A percentile compares a stretch with the other conserved stretches of the same genome.
phyloP scores from a whole-genome alignment of 106 monocot species.

The Dendrobium nobile region DNA sequence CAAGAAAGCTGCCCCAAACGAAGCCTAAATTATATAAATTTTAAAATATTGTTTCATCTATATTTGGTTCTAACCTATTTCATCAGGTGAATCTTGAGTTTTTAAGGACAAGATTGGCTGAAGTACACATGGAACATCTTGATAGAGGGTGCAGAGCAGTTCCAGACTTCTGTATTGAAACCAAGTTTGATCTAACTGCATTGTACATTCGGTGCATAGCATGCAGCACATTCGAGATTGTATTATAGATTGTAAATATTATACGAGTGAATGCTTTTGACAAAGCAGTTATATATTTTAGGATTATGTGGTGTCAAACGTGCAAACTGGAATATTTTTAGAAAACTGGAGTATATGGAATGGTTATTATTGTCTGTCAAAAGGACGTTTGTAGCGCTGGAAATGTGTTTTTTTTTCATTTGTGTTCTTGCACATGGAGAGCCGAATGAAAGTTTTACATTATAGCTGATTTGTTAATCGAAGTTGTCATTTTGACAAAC shows the following conservation, averaged over 20 bases:
- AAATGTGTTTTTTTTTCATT: too few relatives aligned
- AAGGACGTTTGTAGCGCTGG: too few relatives aligned
- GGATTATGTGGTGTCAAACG: too few relatives aligned
- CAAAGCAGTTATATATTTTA: too few relatives aligned
- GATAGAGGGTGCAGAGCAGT: constrained; percentile 77
- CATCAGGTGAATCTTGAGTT: constrained; percentile 62
- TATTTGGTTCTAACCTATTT: not conserved
- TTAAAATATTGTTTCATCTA: not conserved
- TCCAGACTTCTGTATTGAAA: constrained; percentile 62
- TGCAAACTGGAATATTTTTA: too few relatives aligned
- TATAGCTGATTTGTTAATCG: too few relatives aligned
- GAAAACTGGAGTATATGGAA: too few relatives aligned
- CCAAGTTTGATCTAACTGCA: constrained; percentile 57
- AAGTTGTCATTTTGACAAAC: too few relatives aligned
- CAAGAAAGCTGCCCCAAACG: too few relatives aligned
- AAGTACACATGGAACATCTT: constrained; percentile 79
- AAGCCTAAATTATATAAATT: not conserved
- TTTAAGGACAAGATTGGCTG: constrained; percentile 52
- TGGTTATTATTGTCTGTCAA: too few relatives aligned
- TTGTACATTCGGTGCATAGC: constrained; percentile 59
- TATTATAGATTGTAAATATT: constrained; percentile 34
- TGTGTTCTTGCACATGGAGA: too few relatives aligned
- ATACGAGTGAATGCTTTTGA: not conserved
- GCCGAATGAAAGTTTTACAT: too few relatives aligned
- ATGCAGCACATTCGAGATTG: constrained; percentile 75